Evolutionary conservation across 1,284 basidiomycete genomes (phyloP), one percentile per base, ranked within the genome.

Genomic region (Amylostereum areolatum): DNA sequence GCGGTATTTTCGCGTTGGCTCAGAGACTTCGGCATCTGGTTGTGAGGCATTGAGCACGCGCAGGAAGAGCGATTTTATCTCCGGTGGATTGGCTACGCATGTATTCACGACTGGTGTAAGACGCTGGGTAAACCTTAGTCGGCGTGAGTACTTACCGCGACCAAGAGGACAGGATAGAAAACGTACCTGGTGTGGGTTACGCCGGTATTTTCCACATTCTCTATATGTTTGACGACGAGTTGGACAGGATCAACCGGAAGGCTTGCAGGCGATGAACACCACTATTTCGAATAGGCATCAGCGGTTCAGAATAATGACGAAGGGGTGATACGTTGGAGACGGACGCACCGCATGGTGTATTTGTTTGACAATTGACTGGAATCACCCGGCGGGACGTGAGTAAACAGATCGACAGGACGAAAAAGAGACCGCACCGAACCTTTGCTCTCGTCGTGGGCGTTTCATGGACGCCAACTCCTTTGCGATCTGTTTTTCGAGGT

Each of bases 191-290:
- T 89, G 42, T 75, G 73, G 2, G 83, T 77, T 4, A 80, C 65
- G 1, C 85, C 86, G 1, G 83, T 84, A 18, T 65, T 66, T 51
- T 80, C 66, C 1, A 90, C 75, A 47, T 79, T 79, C 49, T 80
- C 68, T 4, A 89, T 70, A 56, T 89, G 80, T 40, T 74, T 76
- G 31, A 75, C 60, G n/a, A 88, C 77, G 8, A 92, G 67, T 53
- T 77, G 67, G n/a, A 90, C 82, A 0, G 89, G 88, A 59, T 91
- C 82, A 32, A 89, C 72, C 0, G 89, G 89, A 2, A 79, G 69
- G 69, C 62, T 78, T 84, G 64, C 85, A 89, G 6, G 85, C 81
- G 46, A 92, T 85, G 63, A 89, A 91, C 24, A 89, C 68, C 11
- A 90, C 88, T 91, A 43, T 18, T 18, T 18, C 18, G 42, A 28